Evolutionary conservation across 805 yeast species (phyloP), one percentile per base, ranked within the genome.

Genomic region (Wickerhamomyces strasburgensis): DNA sequence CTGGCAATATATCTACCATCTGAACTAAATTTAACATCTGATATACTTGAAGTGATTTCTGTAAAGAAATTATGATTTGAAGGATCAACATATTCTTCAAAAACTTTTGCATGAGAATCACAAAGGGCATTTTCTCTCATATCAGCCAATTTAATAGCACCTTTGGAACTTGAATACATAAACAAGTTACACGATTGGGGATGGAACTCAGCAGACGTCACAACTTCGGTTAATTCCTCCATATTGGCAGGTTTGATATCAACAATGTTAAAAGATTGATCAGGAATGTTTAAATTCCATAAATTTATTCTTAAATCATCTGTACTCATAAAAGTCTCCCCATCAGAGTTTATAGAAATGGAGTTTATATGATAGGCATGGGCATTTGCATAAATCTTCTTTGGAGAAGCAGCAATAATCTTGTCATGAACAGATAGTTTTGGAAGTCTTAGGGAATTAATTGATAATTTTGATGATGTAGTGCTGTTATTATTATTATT

Each of bases 201-300:
- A 61, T 94, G 98, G 67, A 93, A 93, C 60, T 89, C 96, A 3
- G 98, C 94, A 54, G 89, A 76, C 14, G 99, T 93, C 47, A 93
- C 90, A 35, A 93, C 98, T 62, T 93, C 98, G 8, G 98, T 90
- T 52, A 93, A 74, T 65, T 93, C 99, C 67, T 93, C 99, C 98
- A 93, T 94, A 62, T 88, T 88, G 6, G 88, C 85, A 8, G 99
- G 99, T 61, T 94, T 88, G 56, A 93, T 93, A 64, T 93, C 98
- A 40, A 93, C 98, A 48, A 93, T 93, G 62, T 93, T 94, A 65
- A 93, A 93, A 52, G 89, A 78, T 65, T 90, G 96, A 62, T 90
- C 96, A 15, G 96, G 87, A 50, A 88, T 84, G 37, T 86, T 88
- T 49, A 89, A 70, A 61, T 90, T 89, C 99, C 99, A 93, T 47